Base-by-base conservation (phyloP, 2,329 filamentous ascomycete genomes). In the Tolypocladium tundrense region DNA sequence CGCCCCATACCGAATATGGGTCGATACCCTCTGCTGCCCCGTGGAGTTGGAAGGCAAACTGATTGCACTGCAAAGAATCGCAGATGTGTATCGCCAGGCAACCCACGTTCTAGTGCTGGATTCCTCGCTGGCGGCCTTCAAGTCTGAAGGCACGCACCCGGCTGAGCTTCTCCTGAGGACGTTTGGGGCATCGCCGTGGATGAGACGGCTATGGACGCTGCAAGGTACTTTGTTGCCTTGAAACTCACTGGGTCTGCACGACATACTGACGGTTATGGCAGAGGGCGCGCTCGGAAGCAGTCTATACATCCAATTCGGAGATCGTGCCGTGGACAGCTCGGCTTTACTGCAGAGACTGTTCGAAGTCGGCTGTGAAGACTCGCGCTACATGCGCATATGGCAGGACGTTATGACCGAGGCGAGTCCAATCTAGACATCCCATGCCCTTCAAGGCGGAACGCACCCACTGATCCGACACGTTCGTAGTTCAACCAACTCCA, bases 181-280 rank as follows among this genome's bases (percentile, higher is more conserved):
- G 4, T 65, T 72, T 39, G 68, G 58, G 6, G 61, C 64, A 14
- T 73, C 71, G 4, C 63, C 67, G 24, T 76, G 74, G 73, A 72
- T 73, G 63, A 65, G 71, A 51, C 63, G 73, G 6, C 63, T 74
- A 1, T 76, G 73, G 74, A 75, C 73, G 0, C 64, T 75, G 16
- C 73, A 75, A 62, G 65, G 66, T 62, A 35, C 9, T 1, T 9
- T 1, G 9, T 41, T 42, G n/a, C 11, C 6, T 33, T 2, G 19
- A 14, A 1, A 3, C 10, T 16, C 14, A 11, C 14, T 10, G 2
- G 2, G 10, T 7, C 8, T 9, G 35, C 19, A 21, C 5, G 1
- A 33, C 19, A 19, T 33, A 9, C 55, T 56, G 19, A 52, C 45
- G 8, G 10, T 13, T 31, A 6, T 2, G 19, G 13, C 31, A 67